A percentile compares a stretch with the other conserved stretches of the same genome.
phyloP scores from a whole-genome alignment of 768 basidiomycete genomes.

The Leccinum variicolor region DNA sequence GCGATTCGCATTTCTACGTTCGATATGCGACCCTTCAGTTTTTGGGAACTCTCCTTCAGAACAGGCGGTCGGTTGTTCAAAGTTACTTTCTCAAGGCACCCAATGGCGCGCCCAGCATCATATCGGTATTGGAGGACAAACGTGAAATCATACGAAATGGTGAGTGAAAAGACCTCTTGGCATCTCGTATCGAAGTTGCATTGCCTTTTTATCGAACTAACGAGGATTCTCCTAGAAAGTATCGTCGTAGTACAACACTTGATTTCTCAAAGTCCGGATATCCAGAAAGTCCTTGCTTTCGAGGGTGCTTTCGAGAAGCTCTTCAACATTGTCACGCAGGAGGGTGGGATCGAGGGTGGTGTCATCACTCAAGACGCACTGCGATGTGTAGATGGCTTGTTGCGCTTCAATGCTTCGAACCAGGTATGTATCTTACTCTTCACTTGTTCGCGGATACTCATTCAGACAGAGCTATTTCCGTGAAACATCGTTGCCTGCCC shows the following conservation, averaged over 20 bases:
- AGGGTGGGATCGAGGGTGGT: constrained; percentile 92
- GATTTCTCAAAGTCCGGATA: constrained; percentile 83
- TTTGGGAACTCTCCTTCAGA: constrained; percentile 74
- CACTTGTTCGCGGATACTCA: constrained; percentile 10
- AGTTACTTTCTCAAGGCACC: constrained; percentile 88
- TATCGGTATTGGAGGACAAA: constrained; percentile 77
- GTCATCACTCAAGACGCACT: constrained; percentile 84
- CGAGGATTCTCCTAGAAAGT: constrained; percentile 53
- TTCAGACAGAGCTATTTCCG: constrained; percentile 86
- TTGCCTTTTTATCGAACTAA: constrained; percentile 5
- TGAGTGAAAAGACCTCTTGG: constrained; percentile 32
- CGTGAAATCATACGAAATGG: constrained; percentile 88
- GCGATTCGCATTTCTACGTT: constrained; percentile 76
- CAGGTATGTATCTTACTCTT: constrained; percentile 52
- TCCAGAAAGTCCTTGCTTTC: constrained; percentile 96
- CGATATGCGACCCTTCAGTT: constrained; percentile 84
- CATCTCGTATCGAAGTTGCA: not conserved
- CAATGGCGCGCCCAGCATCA: constrained; percentile 69
- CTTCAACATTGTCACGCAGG: constrained; percentile 80
- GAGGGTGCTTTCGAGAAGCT: constrained; percentile 96
- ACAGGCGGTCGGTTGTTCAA: constrained; percentile 79
- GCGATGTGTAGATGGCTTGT: constrained; percentile 76
- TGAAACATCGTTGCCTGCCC: constrained; percentile 71
- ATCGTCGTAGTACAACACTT: constrained; percentile 79
- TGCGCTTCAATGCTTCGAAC: constrained; percentile 92